Base-by-base conservation (phyloP, 352 stramenopile genomes). In the Phytophthora aleatoria region DNA sequence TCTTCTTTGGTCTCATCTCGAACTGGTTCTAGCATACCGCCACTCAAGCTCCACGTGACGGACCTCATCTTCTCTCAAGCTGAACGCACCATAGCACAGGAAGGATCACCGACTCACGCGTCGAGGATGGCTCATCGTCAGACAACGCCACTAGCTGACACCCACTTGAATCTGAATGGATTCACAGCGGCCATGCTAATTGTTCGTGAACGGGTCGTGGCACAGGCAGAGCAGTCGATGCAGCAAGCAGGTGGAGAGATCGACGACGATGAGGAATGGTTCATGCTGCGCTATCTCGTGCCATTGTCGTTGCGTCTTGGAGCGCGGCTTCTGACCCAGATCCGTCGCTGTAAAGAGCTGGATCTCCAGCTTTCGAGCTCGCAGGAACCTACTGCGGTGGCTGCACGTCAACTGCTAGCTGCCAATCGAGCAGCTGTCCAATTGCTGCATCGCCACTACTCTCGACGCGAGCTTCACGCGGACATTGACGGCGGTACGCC, bases 31-130 rank as follows among this genome's bases (percentile, higher is more conserved):
- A 52, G 10, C 16, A 20, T 16, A 38, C 73, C 75, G 15, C 75
- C 74, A n/a, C 67, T 90, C 15, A 85, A 85, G 50, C 67, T 90
- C 9, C 78, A 90, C 52, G 63, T 87, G 36, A 79, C 83, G 12
- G 78, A 90, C 57, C 67, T 90, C 42, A 85, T 88, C 15, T 90
- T 87, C 28, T 76, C 74, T 5, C 78, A 90, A 55, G 78, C 78
- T 2, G 58, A 72, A 3, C 78, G 76, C 12, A 60, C 69, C 3
- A 71, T 81, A 36, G 67, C 71, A 10, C 53, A 81, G 33, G 76
- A 77, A 61, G 53, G 54, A 16, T 73, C 62, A 2, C 39, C 68
- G 5, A 68, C 69, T 2, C 57, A 79, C 13, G 33, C 56, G 0
- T 64, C 69, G 4, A 63, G 74, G 6, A 35, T 71, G 24, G 53